A percentile compares a stretch with the other conserved stretches of the same genome.
Conservation (phyloP, 2,329 filamentous ascomycete genomes). For the Cladobotryum mycophilum region DNA sequence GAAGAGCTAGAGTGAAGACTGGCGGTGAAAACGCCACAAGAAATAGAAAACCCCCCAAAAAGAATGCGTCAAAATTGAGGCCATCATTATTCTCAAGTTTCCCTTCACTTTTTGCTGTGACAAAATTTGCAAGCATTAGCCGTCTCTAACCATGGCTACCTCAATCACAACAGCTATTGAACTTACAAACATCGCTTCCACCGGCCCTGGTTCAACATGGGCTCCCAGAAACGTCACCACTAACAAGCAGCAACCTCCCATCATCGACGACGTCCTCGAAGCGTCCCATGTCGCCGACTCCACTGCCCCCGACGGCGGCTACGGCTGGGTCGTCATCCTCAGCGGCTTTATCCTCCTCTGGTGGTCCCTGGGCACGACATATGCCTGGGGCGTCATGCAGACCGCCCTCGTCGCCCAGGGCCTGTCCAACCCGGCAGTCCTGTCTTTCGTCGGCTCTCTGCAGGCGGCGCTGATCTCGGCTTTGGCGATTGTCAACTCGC, state of each 20-base stretch:
- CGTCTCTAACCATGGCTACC: not conserved
- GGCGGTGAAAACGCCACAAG: not conserved
- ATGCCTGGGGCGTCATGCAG: slow-evolving; percentile 57
- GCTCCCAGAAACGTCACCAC: not conserved
- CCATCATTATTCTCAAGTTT: too few relatives aligned
- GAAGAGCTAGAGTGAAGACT: slow-evolving; percentile 1
- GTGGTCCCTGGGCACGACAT: slow-evolving; percentile 49
- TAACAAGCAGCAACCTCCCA: not conserved
- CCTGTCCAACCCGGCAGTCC: slow-evolving; percentile 42
- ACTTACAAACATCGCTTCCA: not conserved
- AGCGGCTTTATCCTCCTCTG: slow-evolving; percentile 24
- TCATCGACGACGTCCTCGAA: slow-evolving; percentile 4
- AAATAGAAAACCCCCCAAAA: too few relatives aligned
- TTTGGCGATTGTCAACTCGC: slow-evolving; percentile 45
- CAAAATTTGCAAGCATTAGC: too few relatives aligned
- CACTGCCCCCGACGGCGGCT: slow-evolving; percentile 20
- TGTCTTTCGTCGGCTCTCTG: slow-evolving; percentile 53
- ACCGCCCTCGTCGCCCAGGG: slow-evolving; percentile 44
- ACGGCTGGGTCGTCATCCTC: slow-evolving; percentile 22
- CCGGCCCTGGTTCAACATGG: not conserved
- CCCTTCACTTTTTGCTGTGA: too few relatives aligned
- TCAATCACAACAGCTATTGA: slow-evolving; percentile 6
- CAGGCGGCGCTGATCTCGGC: slow-evolving; percentile 43
- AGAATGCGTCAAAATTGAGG: too few relatives aligned
- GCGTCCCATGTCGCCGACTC: slow-evolving; percentile 6